These are phyloP conservation scores for Paramecium sexaurelia DNA, from an alignment of 73 alveolate genomes.

Conservation along the genomic window DNA sequence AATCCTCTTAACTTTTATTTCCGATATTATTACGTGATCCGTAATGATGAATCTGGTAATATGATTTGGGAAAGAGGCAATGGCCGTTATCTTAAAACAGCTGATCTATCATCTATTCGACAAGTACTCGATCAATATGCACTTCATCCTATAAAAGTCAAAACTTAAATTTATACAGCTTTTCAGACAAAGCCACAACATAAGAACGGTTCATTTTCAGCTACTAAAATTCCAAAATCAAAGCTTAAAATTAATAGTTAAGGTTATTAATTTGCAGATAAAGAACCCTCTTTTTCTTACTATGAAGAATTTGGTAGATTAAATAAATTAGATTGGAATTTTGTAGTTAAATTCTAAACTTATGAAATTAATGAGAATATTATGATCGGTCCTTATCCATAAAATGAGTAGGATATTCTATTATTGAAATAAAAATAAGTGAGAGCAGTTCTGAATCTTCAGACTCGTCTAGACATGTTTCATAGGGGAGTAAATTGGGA, in stretches of 20 bases:
- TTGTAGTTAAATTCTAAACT: neutral
- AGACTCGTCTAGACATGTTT: conserved; percentile 39
- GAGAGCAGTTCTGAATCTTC: conserved; percentile 19
- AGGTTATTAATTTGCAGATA: conserved; percentile 1
- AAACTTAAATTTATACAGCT: neutral
- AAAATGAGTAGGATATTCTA: conserved; percentile 31
- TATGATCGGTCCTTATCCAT: conserved; percentile 41
- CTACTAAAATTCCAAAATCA: neutral
- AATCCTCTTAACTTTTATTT: conserved; percentile 1
- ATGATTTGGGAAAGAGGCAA: conserved; percentile 58
- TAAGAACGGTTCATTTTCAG: neutral
- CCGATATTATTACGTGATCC: conserved; percentile 47
- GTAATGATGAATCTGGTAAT: neutral
- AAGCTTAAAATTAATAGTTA: neutral
- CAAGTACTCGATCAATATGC: neutral
- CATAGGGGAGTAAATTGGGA: conserved; percentile 55
- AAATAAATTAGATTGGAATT: conserved; percentile 27
- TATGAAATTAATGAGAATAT: neutral
- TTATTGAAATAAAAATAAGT: neutral
- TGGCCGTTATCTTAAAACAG: conserved; percentile 9
- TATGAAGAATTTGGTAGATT: conserved; percentile 37
- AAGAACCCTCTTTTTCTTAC: neutral
- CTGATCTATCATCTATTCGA: conserved; percentile 14
- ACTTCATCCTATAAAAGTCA: neutral
- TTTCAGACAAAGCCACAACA: neutral